A percentile compares a stretch with the other conserved stretches of the same genome.
Conservation (phyloP, 2,329 filamentous ascomycete genomes). For the Xylariaceae sp. region DNA sequence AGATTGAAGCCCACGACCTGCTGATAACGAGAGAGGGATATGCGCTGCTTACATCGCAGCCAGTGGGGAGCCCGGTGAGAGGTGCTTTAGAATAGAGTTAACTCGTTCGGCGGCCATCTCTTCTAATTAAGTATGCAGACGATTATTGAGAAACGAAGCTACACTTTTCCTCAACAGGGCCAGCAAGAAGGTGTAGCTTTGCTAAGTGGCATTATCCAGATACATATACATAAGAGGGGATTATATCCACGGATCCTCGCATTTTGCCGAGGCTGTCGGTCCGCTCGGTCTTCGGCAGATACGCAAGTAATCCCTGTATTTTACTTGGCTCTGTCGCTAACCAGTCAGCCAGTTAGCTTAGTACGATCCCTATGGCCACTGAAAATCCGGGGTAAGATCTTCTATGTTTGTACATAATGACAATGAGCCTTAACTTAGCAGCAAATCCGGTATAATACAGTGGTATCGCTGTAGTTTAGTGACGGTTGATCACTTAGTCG, state of each 20-base stretch:
- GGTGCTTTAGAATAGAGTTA: conserved; percentile 83
- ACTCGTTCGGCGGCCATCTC: conserved; percentile 84
- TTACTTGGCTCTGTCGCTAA: too few species aligned
- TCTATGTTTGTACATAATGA: too few species aligned
- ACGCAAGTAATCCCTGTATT: too few species aligned
- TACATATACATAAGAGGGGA: neutral
- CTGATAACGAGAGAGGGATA: conserved; percentile 1
- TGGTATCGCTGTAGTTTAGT: too few species aligned
- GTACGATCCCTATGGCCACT: too few species aligned
- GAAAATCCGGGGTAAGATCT: too few species aligned
- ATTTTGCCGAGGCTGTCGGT: conserved; percentile 29
- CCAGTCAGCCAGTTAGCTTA: too few species aligned
- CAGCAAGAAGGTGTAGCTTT: neutral
- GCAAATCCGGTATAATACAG: too few species aligned
- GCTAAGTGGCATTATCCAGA: conserved; percentile 15
- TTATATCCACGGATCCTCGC: conserved; percentile 7
- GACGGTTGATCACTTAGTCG: too few species aligned
- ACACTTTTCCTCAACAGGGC: neutral
- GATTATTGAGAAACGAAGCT: too few species aligned
- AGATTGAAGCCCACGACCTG: neutral
- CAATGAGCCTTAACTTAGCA: too few species aligned
- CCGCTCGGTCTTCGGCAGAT: conserved; percentile 30
- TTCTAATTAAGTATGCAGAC: neutral
- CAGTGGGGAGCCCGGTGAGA: conserved; percentile 73
- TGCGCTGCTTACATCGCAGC: conserved; percentile 69